Conservation (phyloP, 495 filamentous ascomycete species). For the Xylaria grammica region DNA sequence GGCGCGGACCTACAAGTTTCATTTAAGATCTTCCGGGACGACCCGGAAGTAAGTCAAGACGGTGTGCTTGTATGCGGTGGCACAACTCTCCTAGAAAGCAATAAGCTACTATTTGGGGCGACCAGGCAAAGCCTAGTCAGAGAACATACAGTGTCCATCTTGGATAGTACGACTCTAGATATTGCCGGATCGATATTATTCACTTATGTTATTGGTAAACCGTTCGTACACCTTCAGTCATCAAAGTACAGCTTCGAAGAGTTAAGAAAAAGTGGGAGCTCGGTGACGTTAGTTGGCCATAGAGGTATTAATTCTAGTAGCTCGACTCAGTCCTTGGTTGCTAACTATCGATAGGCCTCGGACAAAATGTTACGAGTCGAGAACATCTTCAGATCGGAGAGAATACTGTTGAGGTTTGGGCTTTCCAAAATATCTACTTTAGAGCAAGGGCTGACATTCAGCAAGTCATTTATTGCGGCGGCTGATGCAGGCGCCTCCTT, state of each 20-base stretch:
- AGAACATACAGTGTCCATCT: constrained; percentile 37
- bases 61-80: constrained; percentile 3
- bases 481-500: constrained; percentile 41
- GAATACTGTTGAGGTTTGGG: constrained; percentile 34
- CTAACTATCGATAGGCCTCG: constrained; percentile 23
- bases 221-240: constrained; percentile 23
- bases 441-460: not conserved
- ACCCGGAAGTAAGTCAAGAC: not conserved
- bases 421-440: not conserved
- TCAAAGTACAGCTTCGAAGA: not conserved
- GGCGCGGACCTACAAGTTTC: constrained; percentile 28
- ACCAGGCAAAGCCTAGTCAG: constrained; percentile 39
- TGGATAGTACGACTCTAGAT: constrained; percentile 32
- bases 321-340: not conserved
- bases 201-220: constrained; percentile 36
- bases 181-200: constrained; percentile 40
- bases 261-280: not conserved
- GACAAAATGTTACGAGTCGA: constrained; percentile 33
- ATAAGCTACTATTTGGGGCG: constrained; percentile 24
- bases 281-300: constrained; percentile 34
- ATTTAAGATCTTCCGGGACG: not conserved
- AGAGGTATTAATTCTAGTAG: constrained; percentile 27
- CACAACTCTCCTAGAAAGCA: constrained; percentile 25
- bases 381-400: constrained; percentile 48
- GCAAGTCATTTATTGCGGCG: constrained; percentile 40